Evolutionary conservation across 2,329 filamentous ascomycete genomes (phyloP), one percentile per base, ranked within the genome.

Genomic region (Talaromyces rugulosus): DNA sequence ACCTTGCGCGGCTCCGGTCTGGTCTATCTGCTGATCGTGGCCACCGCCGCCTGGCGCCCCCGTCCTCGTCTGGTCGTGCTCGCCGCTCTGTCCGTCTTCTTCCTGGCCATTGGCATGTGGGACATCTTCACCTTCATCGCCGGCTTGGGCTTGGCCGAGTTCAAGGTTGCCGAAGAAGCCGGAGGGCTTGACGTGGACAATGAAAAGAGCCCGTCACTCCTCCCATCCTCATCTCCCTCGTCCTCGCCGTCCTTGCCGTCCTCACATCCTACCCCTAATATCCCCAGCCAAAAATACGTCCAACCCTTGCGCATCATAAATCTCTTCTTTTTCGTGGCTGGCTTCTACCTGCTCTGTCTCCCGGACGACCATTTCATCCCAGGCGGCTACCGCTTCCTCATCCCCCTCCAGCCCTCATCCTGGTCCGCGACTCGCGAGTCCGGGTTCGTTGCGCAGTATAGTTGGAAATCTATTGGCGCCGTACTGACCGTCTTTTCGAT

Each of bases 1-100:
- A 67, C 70, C 44, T 67, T 69, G 54, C 64, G 68, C 14, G 69
- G 69, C 1, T 69, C 67, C 2, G 63, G 62, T 18, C 53, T 69
- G n/a, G 63, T 70, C 27, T 71, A 68, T 47, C 40, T 67, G 18
- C 18, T 61, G 7, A 36, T 61, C 5, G 54, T 58, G 33, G 59
- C 40, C 11, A 57, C 51, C 33, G 44, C 59, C 6, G 31, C 59
- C n/a, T 61, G 59, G 59, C 56, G n/a, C 4, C 27, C 55, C 2
- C 54, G 36, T 8, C 33, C 42, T 1, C 50, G 54, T 8, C 31
- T 57, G 27, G 47, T 58, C 18, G 55, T 47, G 23, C 47, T 61
- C n/a, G 54, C 28, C 16, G 55, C 8, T 3, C 31, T 61, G 34
- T 40, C 59, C 2, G 16, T 58, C 18, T 61, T 57, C 18, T 54